Evolutionary conservation across 139 green algal species (phyloP).

Genomic region (Ostreobium quekettii): DNA sequence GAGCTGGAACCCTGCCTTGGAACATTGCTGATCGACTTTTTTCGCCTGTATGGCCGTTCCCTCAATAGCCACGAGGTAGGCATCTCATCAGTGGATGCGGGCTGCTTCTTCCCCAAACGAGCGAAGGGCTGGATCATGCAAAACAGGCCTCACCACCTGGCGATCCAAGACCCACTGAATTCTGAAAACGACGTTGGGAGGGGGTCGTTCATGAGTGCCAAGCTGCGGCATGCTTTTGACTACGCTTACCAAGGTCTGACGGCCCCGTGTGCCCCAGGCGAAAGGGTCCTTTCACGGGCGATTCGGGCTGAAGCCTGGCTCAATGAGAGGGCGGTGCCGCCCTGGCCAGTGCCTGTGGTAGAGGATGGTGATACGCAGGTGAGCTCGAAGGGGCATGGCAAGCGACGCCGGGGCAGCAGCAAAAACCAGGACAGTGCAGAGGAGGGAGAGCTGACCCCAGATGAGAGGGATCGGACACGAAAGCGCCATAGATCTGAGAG

Average conservation of each 20-base stretch:
- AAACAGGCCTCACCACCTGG: conserved; percentile 54
- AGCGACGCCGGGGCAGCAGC: too few species aligned
- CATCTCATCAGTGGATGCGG: conserved; percentile 8
- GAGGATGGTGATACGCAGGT: too few species aligned
- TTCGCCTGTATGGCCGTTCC: conserved; percentile 59
- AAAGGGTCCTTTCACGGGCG: conserved; percentile 46
- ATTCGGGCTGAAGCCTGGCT: conserved; percentile 48
- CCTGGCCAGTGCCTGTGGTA: too few species aligned
- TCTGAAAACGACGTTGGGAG: conserved; percentile 35
- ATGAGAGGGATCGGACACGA: too few species aligned
- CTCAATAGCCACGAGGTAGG: conserved; percentile 51
- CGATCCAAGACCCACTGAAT: conserved; percentile 38
- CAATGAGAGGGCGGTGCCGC: conserved; percentile 16
- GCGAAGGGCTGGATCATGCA: conserved; percentile 24
- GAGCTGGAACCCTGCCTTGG: conserved; percentile 69
- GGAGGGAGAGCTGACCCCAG: too few species aligned
- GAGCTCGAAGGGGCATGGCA: too few species aligned
- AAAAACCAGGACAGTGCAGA: too few species aligned
- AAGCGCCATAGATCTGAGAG: too few species aligned
- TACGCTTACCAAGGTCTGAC: conserved; percentile 46
- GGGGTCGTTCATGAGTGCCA: conserved; percentile 43
- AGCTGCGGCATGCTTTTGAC: conserved; percentile 35
- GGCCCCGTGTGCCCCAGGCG: conserved; percentile 18
- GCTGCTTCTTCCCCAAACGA: neutral
- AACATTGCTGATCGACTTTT: conserved; percentile 87